These are phyloP conservation scores for Turnera subulata DNA, from an alignment of 345 rosid species.

Conservation along the genomic window DNA sequence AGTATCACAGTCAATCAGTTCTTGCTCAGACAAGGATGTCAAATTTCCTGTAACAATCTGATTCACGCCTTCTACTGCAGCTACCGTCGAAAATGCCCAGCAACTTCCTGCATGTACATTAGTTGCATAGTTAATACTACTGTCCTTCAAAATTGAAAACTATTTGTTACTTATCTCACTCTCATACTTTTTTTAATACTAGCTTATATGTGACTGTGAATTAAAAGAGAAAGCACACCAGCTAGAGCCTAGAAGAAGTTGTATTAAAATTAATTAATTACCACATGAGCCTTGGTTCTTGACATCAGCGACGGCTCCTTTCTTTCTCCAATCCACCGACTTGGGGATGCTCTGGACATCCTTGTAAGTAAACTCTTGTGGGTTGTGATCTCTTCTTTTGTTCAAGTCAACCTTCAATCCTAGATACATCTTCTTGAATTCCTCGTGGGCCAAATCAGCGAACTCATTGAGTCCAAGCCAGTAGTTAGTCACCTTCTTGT, in stretches of 20 bases:
- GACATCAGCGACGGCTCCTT: constrained; percentile 24
- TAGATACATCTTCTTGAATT: constrained; percentile 23
- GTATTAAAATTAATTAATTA: not conserved
- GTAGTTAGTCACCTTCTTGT: constrained; percentile 24
- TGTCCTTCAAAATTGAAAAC: too few species aligned
- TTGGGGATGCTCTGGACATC: constrained; percentile 16
- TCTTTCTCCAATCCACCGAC: constrained; percentile 31
- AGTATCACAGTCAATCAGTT: constrained; percentile 29
- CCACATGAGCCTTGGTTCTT: constrained; percentile 34
- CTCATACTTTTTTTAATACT: too few species aligned
- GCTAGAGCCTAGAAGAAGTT: too few species aligned
- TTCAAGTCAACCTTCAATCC: constrained; percentile 17
- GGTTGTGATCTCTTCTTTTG: not conserved
- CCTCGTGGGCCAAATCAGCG: constrained; percentile 24
- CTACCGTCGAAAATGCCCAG: constrained; percentile 34
- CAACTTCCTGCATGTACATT: constrained; percentile 19
- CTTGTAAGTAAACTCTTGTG: constrained; percentile 13
- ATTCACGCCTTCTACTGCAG: constrained; percentile 28
- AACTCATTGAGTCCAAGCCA: constrained; percentile 31
- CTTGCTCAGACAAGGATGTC: constrained; percentile 31
- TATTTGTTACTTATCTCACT: too few species aligned
- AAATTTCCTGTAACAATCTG: constrained; percentile 25
- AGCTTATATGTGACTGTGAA: too few species aligned
- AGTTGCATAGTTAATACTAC: too few species aligned
- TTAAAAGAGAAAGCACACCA: too few species aligned